Percentiles rank a stretch among this genome's conserved stretches.
These are phyloP conservation scores for Acanthamoeba sp. DNA, from an alignment of 208 protist species.

Conservation along the genomic window DNA sequence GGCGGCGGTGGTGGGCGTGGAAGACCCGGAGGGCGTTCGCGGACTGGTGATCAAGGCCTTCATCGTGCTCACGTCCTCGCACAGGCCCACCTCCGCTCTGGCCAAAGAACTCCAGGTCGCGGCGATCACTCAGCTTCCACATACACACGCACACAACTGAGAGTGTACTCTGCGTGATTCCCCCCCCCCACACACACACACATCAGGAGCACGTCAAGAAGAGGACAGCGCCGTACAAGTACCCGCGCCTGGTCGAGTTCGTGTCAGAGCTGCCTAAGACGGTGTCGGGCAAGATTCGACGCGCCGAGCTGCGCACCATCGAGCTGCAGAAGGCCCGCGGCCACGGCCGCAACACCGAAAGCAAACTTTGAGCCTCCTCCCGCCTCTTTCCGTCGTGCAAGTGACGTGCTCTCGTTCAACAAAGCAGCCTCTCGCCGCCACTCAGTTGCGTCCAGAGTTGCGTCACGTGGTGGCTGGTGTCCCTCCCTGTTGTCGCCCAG, in stretches of 20 bases:
- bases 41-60: neutral
- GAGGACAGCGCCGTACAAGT: constrained; percentile 52
- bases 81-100: neutral
- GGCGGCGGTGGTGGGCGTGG: neutral
- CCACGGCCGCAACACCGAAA: neutral
- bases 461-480: too few species aligned
- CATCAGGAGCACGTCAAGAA: constrained; percentile 16
- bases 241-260: constrained; percentile 42
- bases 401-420: too few species aligned
- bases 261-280: constrained; percentile 6
- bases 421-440: too few species aligned
- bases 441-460: too few species aligned
- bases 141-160: too few species aligned
- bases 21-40: neutral
- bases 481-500: too few species aligned
- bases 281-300: constrained; percentile 47
- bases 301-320: neutral
- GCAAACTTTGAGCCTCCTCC: too few species aligned
- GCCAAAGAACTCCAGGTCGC: neutral
- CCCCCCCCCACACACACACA: neutral
- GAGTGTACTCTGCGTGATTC: too few species aligned
- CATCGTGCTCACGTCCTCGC: neutral
- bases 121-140: too few species aligned
- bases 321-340: neutral
- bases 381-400: too few species aligned